Conservation (phyloP, 2,329 filamentous ascomycete species). For the Trichoderma hamatum region DNA sequence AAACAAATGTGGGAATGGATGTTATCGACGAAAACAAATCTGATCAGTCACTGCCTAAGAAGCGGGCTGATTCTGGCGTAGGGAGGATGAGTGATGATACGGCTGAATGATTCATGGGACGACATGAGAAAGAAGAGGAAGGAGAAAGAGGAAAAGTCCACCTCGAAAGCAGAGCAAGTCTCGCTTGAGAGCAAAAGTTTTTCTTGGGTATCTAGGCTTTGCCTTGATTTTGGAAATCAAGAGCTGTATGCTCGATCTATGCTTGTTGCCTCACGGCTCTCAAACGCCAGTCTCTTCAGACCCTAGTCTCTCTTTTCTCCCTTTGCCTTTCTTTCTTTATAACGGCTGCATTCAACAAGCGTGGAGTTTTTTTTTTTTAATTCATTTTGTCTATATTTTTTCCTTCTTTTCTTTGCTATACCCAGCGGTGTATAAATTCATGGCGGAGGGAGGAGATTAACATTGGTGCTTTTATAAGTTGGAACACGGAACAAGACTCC, state of each 20-base stretch:
- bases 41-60: constrained; percentile 33
- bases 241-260: background rate
- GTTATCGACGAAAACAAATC: constrained; percentile 20
- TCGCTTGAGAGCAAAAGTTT: background rate
- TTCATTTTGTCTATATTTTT: background rate
- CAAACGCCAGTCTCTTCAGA: background rate
- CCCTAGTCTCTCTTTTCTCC: background rate
- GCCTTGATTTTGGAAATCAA: background rate
- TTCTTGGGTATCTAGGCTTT: background rate
- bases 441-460: background rate
- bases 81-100: constrained; percentile 39
- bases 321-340: background rate
- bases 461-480: background rate
- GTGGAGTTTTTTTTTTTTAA: constrained; percentile 15
- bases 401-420: background rate
- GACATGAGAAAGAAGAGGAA: background rate
- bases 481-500: constrained; percentile 17
- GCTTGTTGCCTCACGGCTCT: background rate
- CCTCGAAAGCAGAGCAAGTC: background rate
- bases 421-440: background rate
- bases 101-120: constrained; percentile 28
- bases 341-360: constrained; percentile 21
- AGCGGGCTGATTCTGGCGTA: constrained; percentile 41
- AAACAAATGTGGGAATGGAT: background rate
- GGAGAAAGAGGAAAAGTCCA: background rate